Evolutionary conservation across 2,329 filamentous ascomycete genomes (phyloP).

Genomic region (Trichoderma sp.): DNA sequence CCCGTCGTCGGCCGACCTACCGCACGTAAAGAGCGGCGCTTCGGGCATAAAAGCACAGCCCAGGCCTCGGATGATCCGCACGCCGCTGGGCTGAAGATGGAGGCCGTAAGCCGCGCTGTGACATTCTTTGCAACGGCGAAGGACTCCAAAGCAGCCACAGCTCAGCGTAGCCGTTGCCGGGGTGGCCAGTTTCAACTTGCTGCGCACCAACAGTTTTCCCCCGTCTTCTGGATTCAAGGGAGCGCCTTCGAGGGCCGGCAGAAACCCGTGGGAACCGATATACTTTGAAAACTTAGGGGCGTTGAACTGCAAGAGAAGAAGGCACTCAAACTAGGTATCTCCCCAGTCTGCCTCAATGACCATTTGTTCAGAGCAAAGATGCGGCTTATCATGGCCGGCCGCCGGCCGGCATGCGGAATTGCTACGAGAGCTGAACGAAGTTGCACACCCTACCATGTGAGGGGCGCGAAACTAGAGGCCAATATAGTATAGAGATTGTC

Average conservation of each 20-base stretch:
- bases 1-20: not conserved
- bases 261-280: slow-evolving; percentile 7
- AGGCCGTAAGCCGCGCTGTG: not conserved
- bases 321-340: not conserved
- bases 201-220: not conserved
- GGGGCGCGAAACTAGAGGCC: slow-evolving; percentile 9
- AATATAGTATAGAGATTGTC: slow-evolving; percentile 23
- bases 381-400: not conserved
- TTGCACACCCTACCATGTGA: not conserved
- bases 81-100: not conserved
- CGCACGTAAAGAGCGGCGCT: slow-evolving; percentile 15
- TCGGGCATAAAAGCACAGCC: slow-evolving; percentile 6
- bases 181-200: slow-evolving; percentile 6
- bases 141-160: too few relatives aligned
- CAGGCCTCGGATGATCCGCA: not conserved
- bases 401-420: not conserved
- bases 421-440: not conserved
- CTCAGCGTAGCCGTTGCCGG: not conserved
- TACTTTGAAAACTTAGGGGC: slow-evolving; percentile 9
- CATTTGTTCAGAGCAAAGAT: not conserved
- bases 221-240: not conserved
- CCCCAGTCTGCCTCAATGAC: not conserved
- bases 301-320: not conserved
- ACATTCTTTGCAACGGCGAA: not conserved
- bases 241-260: not conserved